These are phyloP conservation scores for Kandelia obovata DNA, from an alignment of 345 rosid genomes.

Conservation along the genomic window DNA sequence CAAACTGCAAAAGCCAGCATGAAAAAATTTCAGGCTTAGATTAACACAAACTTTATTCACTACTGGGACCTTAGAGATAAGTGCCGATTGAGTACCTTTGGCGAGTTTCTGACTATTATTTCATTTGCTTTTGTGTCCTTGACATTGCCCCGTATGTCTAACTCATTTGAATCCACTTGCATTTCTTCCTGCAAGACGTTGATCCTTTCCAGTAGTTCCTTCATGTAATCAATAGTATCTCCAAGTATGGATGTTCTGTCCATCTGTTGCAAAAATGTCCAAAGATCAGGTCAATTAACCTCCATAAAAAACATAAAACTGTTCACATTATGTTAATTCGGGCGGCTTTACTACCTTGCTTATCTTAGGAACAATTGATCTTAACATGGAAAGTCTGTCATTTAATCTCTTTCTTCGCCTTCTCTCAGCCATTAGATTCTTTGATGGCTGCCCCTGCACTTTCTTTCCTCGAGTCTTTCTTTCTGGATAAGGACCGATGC, in stretches of 20 bases:
- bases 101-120: conserved; percentile 21
- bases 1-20: conserved; percentile 20
- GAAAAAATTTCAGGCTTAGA: background rate
- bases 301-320: background rate
- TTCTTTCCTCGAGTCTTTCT: conserved; percentile 33
- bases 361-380: conserved; percentile 44
- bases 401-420: conserved; percentile 39
- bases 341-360: conserved; percentile 36
- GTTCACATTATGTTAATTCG: background rate
- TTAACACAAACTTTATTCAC: background rate
- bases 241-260: conserved; percentile 34
- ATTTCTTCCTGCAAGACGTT: conserved; percentile 21
- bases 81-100: conserved; percentile 18
- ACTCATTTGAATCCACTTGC: conserved; percentile 10
- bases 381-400: conserved; percentile 36
- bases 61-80: background rate
- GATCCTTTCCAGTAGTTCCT: conserved; percentile 28
- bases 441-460: conserved; percentile 33
- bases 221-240: conserved; percentile 30
- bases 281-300: conserved; percentile 2
- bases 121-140: conserved; percentile 28
- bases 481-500: conserved; percentile 25
- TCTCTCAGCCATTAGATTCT: conserved; percentile 44
- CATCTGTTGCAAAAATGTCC: conserved; percentile 16
- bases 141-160: conserved; percentile 10